A percentile compares a stretch with the other conserved stretches of the same genome.
These are phyloP conservation scores for Saccharum hybrid DNA, from an alignment of 202 grass and related monocot genomes.

Conservation along the genomic window DNA sequence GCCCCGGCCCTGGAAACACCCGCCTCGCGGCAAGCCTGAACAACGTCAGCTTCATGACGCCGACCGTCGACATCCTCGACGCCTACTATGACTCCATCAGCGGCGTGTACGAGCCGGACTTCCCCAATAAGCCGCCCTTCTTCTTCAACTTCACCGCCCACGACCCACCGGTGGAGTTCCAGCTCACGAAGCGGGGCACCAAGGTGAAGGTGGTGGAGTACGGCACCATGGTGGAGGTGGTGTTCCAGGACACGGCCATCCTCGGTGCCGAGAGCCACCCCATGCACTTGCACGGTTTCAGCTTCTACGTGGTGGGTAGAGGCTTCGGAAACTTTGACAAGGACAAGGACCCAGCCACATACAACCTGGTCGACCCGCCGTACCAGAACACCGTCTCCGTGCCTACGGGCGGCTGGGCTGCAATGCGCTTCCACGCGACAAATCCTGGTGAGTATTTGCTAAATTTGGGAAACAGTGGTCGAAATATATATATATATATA, in stretches of 20 bases:
- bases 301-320: constrained; percentile 66
- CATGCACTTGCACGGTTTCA: constrained; percentile 69
- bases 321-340: constrained; percentile 55
- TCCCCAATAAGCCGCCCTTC: constrained; percentile 52
- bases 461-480: too few species aligned
- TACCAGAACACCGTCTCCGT: constrained; percentile 64
- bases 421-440: constrained; percentile 54
- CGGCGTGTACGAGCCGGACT: constrained; percentile 45
- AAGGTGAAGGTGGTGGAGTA: constrained; percentile 64
- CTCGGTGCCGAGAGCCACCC: constrained; percentile 66
- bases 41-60: constrained; percentile 60
- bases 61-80: constrained; percentile 48
- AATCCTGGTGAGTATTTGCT: constrained; percentile 59
- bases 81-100: constrained; percentile 54
- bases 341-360: constrained; percentile 36
- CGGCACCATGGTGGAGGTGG: constrained; percentile 62
- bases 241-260: constrained; percentile 58
- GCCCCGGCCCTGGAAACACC: background rate
- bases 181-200: constrained; percentile 36
- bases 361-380: constrained; percentile 56
- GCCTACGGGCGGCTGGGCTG: constrained; percentile 57
- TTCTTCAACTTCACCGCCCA: constrained; percentile 55
- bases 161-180: background rate
- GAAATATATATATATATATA: background rate
- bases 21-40: constrained; percentile 66